Evolutionary conservation across 495 filamentous ascomycete species (phyloP), one percentile per base, ranked within the genome.

Genomic region (Thozetella sp.): DNA sequence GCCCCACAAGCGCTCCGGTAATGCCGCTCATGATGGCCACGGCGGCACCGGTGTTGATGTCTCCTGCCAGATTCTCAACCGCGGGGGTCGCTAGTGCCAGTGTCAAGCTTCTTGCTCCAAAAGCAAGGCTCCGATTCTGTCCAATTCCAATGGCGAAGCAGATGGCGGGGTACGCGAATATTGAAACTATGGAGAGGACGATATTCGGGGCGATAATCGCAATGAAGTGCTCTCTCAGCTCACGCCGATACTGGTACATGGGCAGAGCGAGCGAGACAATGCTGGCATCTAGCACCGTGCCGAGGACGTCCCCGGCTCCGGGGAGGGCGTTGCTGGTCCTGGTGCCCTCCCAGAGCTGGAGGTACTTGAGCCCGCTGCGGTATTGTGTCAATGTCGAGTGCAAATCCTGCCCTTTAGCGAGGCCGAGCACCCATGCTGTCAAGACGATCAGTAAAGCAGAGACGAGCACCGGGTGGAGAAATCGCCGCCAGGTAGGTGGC

Each of bases 181-280:
- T 71, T 34, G 78, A 80, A 19, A 53, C 78, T 19, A 78, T 63
- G 27, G 77, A 75, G 24, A 84, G 59, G 6, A 68, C 56, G 4
- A 82, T 57, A 60, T 77, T 81, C 3, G 82, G 82, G 4, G 82
- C 62, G 25, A 80, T 57, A 59, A 84, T 85, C 22, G 71, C 66
- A 22, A 74, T 68, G 57, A 84, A 76, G 62, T 83, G 80, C 24
- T 68, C 66, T 45, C 62, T 60, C 2, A 85, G 75, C 66, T 84
- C 75, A 17, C 72, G 63, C 3, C 81, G 78, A 63, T 84, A 82
- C 12, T 72, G 71, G 63, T 80, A 83, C 76, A 85, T 83, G 0
- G 83, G 81, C 11, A 85, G 66, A 4, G 83, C 82, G 9, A 86
- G 75, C 1, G 81, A 68, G 4, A 86, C 76, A 60, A 86, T 85